These are phyloP conservation scores for Xylariales sp. DNA, from an alignment of 2,329 filamentous ascomycete species.

Conservation along the genomic window DNA sequence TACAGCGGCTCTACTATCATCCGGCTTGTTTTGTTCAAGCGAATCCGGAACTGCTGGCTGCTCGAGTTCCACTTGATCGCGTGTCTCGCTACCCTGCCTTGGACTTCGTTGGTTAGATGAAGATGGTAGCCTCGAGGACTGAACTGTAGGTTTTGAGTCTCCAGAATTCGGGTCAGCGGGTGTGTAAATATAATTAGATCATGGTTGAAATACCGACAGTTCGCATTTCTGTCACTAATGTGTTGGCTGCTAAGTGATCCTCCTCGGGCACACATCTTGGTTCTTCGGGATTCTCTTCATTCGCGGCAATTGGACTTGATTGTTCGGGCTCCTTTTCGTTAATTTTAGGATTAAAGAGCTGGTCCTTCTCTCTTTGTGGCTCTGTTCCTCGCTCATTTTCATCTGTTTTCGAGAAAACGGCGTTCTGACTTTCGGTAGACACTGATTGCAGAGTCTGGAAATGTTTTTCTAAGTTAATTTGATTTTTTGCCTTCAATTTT, in stretches of 20 bases:
- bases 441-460: not conserved
- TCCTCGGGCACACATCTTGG: not conserved
- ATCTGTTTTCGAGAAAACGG: not conserved
- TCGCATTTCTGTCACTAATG: not conserved
- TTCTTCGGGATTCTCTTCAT: not conserved
- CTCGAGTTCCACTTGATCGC: conserved; percentile 36
- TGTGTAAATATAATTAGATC: not conserved
- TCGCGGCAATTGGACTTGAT: not conserved
- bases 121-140: conserved; percentile 36
- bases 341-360: not conserved
- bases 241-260: not conserved
- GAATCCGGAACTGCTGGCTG: conserved; percentile 35
- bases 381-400: not conserved
- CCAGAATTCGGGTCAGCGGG: conserved; percentile 17
- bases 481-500: not conserved
- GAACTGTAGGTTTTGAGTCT: conserved; percentile 18
- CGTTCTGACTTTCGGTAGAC: not conserved
- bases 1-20: not conserved
- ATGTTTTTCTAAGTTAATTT: not conserved
- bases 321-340: not conserved
- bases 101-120: conserved; percentile 33
- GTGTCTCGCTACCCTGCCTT: conserved; percentile 18
- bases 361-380: not conserved
- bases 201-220: conserved; percentile 39
- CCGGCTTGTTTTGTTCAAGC: conserved; percentile 16